Evolutionary conservation across 768 basidiomycete species (phyloP).

Genomic region (Lactifluus echinatus): DNA sequence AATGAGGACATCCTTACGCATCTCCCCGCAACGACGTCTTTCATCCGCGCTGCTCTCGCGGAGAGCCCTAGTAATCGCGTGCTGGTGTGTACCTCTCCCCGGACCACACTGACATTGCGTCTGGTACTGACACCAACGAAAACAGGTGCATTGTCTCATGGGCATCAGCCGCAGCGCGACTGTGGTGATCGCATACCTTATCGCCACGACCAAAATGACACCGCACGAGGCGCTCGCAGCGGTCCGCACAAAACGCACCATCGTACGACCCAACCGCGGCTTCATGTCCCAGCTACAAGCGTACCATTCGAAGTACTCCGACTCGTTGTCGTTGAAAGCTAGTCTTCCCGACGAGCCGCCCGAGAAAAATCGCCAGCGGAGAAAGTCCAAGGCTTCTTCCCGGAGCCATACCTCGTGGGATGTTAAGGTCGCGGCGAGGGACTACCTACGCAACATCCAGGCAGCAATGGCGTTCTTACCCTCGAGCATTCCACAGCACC

Average conservation of each 20-base stretch:
- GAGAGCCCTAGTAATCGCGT: slow-evolving; percentile 38
- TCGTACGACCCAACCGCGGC: slow-evolving; percentile 28
- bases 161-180: slow-evolving; percentile 72
- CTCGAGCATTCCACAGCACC: not conserved
- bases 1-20: slow-evolving; percentile 37
- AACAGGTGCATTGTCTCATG: slow-evolving; percentile 67
- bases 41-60: slow-evolving; percentile 42
- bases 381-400: not conserved
- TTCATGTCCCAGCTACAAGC: slow-evolving; percentile 28
- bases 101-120: not conserved
- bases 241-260: slow-evolving; percentile 20
- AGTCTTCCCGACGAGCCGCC: not conserved
- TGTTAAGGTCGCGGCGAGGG: not conserved
- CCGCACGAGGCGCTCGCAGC: slow-evolving; percentile 23
- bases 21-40: slow-evolving; percentile 42
- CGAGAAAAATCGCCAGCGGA: not conserved
- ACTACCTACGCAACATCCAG: not conserved
- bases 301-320: slow-evolving; percentile 11
- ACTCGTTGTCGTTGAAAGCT: not conserved
- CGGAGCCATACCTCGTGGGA: not conserved
- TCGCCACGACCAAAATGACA: slow-evolving; percentile 24
- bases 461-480: not conserved
- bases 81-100: slow-evolving; percentile 32
- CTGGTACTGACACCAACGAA: not conserved
- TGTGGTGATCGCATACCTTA: slow-evolving; percentile 61